A percentile compares a stretch with the other conserved stretches of the same genome.
Evolutionary conservation across 2,329 filamentous ascomycete species (phyloP).

Genomic region (Sarocladiaceae sp.): DNA sequence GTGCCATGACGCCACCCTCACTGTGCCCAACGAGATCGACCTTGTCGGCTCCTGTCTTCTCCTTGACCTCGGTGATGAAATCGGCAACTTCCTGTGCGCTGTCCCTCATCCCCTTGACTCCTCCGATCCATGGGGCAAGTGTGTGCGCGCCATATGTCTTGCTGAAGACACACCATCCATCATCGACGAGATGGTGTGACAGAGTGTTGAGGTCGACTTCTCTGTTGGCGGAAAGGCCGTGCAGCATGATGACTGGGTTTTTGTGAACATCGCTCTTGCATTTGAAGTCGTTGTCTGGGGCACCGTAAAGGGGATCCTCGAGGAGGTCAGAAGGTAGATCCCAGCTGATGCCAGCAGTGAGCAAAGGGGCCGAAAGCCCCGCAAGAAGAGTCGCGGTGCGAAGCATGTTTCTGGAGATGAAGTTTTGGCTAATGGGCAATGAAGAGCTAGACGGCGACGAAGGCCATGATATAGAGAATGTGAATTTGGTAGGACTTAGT

Average conservation of each 20-base stretch:
- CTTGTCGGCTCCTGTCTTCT: slow-evolving; percentile 9
- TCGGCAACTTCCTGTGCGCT: slow-evolving; percentile 6
- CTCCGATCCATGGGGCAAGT: slow-evolving; percentile 6
- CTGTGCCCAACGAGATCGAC: slow-evolving; percentile 12
- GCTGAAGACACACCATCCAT: slow-evolving; percentile 9
- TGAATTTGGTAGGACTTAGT: too few relatives aligned
- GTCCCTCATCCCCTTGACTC: slow-evolving; percentile 7
- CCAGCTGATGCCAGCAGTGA: slow-evolving; percentile 6
- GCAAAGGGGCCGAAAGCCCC: too few relatives aligned
- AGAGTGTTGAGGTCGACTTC: slow-evolving; percentile 11
- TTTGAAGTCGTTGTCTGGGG: slow-evolving; percentile 9
- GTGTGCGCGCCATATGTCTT: slow-evolving; percentile 10
- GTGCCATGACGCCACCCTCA: slow-evolving; percentile 10
- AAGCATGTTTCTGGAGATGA: too few relatives aligned
- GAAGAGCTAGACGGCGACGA: too few relatives aligned
- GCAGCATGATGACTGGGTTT: slow-evolving; percentile 11
- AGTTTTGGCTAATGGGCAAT: too few relatives aligned
- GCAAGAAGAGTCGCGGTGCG: too few relatives aligned
- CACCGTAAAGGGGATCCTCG: slow-evolving; percentile 7
- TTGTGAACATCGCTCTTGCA: neutral
- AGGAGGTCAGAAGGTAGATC: slow-evolving; percentile 4
- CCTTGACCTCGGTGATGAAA: slow-evolving; percentile 10
- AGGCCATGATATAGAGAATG: too few relatives aligned
- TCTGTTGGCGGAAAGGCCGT: slow-evolving; percentile 10
- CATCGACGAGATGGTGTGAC: neutral